Base-by-base conservation (phyloP, 2,329 filamentous ascomycete species). In the Fusarium nelsonii region DNA sequence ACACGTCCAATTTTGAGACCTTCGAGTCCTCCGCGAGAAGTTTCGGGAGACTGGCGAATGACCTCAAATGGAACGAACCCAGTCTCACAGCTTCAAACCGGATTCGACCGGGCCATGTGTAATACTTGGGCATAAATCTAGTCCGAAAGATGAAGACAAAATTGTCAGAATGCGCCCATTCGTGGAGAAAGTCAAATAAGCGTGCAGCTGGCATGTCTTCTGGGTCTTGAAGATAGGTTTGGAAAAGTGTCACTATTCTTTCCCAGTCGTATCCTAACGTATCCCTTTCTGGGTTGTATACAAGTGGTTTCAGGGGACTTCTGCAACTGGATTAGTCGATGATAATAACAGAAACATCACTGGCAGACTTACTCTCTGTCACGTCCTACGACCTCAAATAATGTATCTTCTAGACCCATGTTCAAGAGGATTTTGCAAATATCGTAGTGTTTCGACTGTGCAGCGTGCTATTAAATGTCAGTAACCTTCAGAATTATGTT, bases 41-140 rank as follows among this genome's bases (percentile, higher is more conserved):
- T 2, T 23, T 4, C 0, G 57, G 1, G 1, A 41, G 46, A 2
- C 33, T 67, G 2, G 2, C 3, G 0, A 10, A 6, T 1, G 6
- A 3, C 11, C 41, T 16, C 0, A 58, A 32, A 9, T 68, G 63
- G 9, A 76, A 77, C 0, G 61, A 61, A 0, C 68, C 76, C 0
- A 74, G 36, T 4, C 76, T 57, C 0, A 76, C 58, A 0, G 66
- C 70, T n/a, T 77, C 75, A 1, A 75, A 23, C 0, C 76, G 72
- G 16, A 70, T 45, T 1, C 49, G 11, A 0, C 73, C 10, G 0
- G 67, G 66, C 0, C 70, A 62, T 2, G 44, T 16, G 3, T 71
- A 69, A 8, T 43, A 73, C 0, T 64, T 68, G 0, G 62, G 61
- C 14, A 77, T 18, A 15, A 76, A 77, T 4, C 56, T 52, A 6